A percentile compares a stretch with the other conserved stretches of the same genome.
These are phyloP conservation scores for Spatholobus suberectus DNA, from an alignment of 306 rosid species.

Conservation along the genomic window DNA sequence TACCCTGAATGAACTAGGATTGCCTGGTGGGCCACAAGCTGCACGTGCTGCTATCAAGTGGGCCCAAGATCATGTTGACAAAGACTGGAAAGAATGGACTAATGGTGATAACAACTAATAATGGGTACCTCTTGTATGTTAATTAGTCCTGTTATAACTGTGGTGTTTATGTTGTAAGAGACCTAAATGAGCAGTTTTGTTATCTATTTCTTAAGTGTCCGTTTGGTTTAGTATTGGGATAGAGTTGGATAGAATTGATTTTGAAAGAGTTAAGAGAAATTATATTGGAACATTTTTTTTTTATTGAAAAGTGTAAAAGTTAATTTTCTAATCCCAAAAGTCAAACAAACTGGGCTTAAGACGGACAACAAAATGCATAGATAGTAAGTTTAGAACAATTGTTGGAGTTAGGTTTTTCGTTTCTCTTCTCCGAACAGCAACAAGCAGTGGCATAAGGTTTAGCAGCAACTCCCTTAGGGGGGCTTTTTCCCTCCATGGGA, in stretches of 20 bases:
- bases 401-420: too few species aligned
- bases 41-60: conserved; percentile 85
- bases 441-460: too few species aligned
- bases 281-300: not conserved
- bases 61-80: conserved; percentile 87
- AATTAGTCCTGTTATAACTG: not conserved
- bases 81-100: conserved; percentile 92
- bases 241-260: not conserved
- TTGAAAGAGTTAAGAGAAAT: not conserved
- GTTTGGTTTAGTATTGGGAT: not conserved
- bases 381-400: not conserved
- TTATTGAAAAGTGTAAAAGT: not conserved
- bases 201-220: not conserved
- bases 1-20: conserved; percentile 61
- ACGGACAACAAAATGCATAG: not conserved
- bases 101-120: conserved; percentile 50
- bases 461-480: too few species aligned
- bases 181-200: conserved; percentile 48
- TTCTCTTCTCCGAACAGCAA: too few species aligned
- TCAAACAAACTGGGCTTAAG: not conserved
- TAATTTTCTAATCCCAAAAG: not conserved
- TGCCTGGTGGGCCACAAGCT: conserved; percentile 92
- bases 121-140: conserved; percentile 8
- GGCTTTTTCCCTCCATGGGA: too few species aligned
- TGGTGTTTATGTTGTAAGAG: conserved; percentile 38